Conservation (phyloP, 495 filamentous ascomycete genomes). For the Aspergillus biplanus region DNA sequence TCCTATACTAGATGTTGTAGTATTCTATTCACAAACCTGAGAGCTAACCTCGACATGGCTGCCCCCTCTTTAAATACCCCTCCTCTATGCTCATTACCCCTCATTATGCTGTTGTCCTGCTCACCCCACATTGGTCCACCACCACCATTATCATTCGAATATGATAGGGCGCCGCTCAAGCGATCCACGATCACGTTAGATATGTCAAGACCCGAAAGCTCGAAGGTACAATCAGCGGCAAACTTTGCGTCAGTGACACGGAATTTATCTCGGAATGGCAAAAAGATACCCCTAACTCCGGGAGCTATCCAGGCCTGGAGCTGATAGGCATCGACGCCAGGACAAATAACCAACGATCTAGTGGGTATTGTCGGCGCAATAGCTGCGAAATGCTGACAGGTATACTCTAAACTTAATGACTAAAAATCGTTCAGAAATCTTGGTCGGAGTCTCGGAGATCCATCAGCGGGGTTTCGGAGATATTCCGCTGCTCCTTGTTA, state of each 20-base stretch:
- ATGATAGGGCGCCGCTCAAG: slow-evolving; percentile 20
- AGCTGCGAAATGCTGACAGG: neutral
- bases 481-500: neutral
- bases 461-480: neutral
- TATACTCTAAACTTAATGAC: too few species aligned
- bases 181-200: neutral
- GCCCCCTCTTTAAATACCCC: neutral
- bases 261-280: neutral
- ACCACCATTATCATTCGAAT: slow-evolving; percentile 16
- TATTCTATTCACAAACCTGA: neutral
- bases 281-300: neutral
- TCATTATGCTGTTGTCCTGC: slow-evolving; percentile 3
- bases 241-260: slow-evolving; percentile 16
- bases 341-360: neutral
- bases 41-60: neutral
- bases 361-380: neutral
- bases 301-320: neutral
- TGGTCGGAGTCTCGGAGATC: neutral
- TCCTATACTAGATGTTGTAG: neutral
- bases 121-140: slow-evolving; percentile 24
- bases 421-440: neutral
- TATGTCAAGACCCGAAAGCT: neutral
- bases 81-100: slow-evolving; percentile 13
- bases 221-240: neutral
- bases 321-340: neutral